A percentile compares a stretch with the other conserved stretches of the same genome.
phyloP scores from a whole-genome alignment of 108 stramenopile species.

The Discostella stelligeroides region DNA sequence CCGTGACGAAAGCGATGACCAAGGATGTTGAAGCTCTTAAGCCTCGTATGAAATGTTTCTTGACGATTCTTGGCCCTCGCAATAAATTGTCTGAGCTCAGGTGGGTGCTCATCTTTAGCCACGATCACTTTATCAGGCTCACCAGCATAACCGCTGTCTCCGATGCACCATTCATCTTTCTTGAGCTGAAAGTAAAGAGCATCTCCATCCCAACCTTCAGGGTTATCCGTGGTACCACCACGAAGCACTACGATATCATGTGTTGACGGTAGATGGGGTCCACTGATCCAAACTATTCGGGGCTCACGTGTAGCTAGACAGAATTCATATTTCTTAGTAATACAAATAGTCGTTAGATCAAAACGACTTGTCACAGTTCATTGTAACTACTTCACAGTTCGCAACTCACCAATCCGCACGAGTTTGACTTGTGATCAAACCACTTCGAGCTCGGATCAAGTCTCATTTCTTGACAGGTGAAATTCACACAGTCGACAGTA shows the following conservation, averaged over 20 bases:
- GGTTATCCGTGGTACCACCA: slow-evolving; percentile 3
- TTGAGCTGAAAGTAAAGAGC: slow-evolving; percentile 11
- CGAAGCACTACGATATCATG: slow-evolving; percentile 6
- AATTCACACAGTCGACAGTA: background rate
- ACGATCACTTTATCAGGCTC: background rate
- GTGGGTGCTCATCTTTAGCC: background rate
- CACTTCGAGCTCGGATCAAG: slow-evolving; percentile 7
- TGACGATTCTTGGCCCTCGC: slow-evolving; percentile 26
- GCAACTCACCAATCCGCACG: background rate
- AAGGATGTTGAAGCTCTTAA: slow-evolving; percentile 44
- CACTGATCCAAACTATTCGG: slow-evolving; percentile 2
- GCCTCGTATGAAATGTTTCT: slow-evolving; percentile 48
- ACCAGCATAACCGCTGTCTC: slow-evolving; percentile 4
- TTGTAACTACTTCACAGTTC: no score
- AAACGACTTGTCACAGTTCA: no score
- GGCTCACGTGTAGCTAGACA: background rate
- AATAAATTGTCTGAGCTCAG: background rate
- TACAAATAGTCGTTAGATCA: no score
- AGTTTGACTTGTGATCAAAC: slow-evolving; percentile 7
- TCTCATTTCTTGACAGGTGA: slow-evolving; percentile 7
- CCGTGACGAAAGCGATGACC: slow-evolving; percentile 25
- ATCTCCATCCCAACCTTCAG: background rate
- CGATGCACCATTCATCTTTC: background rate
- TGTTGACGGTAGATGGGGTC: slow-evolving; percentile 7
- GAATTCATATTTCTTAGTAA: slow-evolving; percentile 9